Evolutionary conservation across 495 filamentous ascomycete genomes (phyloP), one percentile per base, ranked within the genome.

Genomic region (Aspergillus steynii): DNA sequence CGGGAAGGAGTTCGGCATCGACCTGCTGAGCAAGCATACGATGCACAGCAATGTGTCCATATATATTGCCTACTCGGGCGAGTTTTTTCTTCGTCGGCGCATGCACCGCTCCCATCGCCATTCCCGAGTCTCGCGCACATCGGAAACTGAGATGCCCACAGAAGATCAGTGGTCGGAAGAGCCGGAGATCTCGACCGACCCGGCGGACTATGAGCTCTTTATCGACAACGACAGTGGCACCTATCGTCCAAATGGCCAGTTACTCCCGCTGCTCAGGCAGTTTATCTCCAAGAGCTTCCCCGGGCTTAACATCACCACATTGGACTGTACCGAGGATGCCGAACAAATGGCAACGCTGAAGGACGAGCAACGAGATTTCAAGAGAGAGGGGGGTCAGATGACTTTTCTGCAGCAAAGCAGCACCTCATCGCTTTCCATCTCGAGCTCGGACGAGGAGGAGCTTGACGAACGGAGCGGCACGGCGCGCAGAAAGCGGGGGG

Each of bases 191-290:
- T 71, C 82, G 1, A 76, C 75, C 37, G 81, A 92, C 58, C 90
- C 91, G 0, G 64, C 76, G 1, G 80, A 88, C 65, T 98, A 96
- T 67, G 88, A 95, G 68, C 83, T 98, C 4, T 81, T 95, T 55
- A 97, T 98, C 65, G 94, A 98, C 77, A 98, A 98, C 61, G 93
- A 96, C 72, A 90, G 85, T 65, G 94, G 94, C 14, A 98, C 94
- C 0, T 98, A 98, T 71, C 85, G 94, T 0, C 94, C 94, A 0
- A 91, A 92, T 63, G 85, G 87, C 29, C 81, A 86, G 6, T 77
- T 88, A 5, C 82, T 98, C 8, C 89, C 90, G 0, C 67, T 87
- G 0, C 77, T 98, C 8, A 82, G 85, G 32, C 64, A 76, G 15
- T 95, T 94, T 68, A 67, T 98, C 28, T 75, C 85, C 10, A 70